Evolutionary conservation across 371 early-diverging fungal genomes (phyloP).

Genomic region (Mortierella sp.): DNA sequence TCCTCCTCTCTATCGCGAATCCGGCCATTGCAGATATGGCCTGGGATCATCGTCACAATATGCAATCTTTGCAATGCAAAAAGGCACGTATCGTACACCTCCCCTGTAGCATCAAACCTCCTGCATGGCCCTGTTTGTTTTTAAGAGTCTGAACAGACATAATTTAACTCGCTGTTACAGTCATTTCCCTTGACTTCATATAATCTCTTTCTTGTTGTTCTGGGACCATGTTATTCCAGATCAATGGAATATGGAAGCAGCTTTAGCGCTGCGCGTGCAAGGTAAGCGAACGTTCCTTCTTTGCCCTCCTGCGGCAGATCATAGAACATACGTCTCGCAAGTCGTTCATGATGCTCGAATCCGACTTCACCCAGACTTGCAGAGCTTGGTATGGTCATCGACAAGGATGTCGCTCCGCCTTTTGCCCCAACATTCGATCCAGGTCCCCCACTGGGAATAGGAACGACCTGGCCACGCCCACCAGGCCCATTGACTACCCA

Average conservation of each 20-base stretch:
- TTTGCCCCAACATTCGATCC: neutral
- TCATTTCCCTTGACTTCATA: too few relatives aligned
- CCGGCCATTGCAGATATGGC: too few relatives aligned
- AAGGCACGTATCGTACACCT: too few relatives aligned
- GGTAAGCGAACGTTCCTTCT: conserved; percentile 77
- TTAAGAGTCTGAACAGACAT: too few relatives aligned
- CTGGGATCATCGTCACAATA: too few relatives aligned
- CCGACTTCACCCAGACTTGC: conserved; percentile 36
- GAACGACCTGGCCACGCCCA: conserved; percentile 18
- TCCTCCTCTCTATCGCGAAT: too few relatives aligned
- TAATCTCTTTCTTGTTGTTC: neutral
- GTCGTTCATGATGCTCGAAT: conserved; percentile 71
- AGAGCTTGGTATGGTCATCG: neutral
- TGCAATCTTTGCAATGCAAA: too few relatives aligned
- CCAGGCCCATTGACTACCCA: conserved; percentile 66
- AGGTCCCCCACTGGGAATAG: conserved; percentile 3
- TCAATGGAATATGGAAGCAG: conserved; percentile 50
- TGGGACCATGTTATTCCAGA: conserved; percentile 16
- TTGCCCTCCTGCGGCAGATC: conserved; percentile 79
- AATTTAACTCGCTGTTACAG: too few relatives aligned
- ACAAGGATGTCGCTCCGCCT: conserved; percentile 5
- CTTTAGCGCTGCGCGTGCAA: conserved; percentile 58
- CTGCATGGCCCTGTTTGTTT: too few relatives aligned
- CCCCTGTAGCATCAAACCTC: too few relatives aligned
- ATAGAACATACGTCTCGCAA: conserved; percentile 81